Percentiles rank a stretch among this genome's conserved stretches.
phyloP scores from a whole-genome alignment of 768 basidiomycete species.

The Zangia roseola region DNA sequence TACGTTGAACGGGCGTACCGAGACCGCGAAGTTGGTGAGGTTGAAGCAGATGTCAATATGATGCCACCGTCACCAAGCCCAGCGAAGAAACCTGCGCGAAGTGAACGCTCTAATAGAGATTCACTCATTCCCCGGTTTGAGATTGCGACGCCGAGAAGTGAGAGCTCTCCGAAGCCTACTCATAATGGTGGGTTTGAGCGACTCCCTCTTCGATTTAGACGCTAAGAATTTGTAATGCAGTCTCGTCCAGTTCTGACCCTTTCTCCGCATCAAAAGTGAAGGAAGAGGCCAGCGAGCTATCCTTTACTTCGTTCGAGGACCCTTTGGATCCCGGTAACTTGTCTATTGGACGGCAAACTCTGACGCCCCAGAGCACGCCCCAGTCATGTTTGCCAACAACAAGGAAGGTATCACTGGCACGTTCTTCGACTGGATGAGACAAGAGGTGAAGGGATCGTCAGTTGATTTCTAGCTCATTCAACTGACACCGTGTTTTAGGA shows the following conservation, averaged over 20 bases:
- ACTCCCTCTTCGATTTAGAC: not conserved
- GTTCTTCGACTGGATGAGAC: conserved; percentile 27
- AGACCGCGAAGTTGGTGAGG: conserved; percentile 26
- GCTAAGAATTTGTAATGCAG: conserved; percentile 10
- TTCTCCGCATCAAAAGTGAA: conserved; percentile 20
- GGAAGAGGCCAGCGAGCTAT: conserved; percentile 26
- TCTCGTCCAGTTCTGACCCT: conserved; percentile 15
- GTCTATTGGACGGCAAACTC: conserved; percentile 30
- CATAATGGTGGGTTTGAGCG: conserved; percentile 18
- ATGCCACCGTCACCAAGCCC: conserved; percentile 53
- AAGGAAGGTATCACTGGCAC: conserved; percentile 21
- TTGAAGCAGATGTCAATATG: conserved; percentile 42
- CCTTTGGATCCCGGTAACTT: conserved; percentile 31
- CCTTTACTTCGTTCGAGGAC: conserved; percentile 31
- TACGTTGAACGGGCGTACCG: conserved; percentile 37
- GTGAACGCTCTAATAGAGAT: conserved; percentile 25
- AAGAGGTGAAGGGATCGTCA: conserved; percentile 12
- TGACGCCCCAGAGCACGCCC: conserved; percentile 19
- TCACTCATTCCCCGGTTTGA: conserved; percentile 37
- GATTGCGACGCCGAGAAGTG: conserved; percentile 14
- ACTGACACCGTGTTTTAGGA: conserved; percentile 13
- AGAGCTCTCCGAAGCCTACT: conserved; percentile 23
- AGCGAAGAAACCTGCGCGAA: conserved; percentile 25
- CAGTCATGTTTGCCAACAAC: conserved; percentile 18
- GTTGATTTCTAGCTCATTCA: not conserved